A percentile compares a stretch with the other conserved stretches of the same genome.
Evolutionary conservation across 495 filamentous ascomycete species (phyloP).

Genomic region (Penicillium turbatum): DNA sequence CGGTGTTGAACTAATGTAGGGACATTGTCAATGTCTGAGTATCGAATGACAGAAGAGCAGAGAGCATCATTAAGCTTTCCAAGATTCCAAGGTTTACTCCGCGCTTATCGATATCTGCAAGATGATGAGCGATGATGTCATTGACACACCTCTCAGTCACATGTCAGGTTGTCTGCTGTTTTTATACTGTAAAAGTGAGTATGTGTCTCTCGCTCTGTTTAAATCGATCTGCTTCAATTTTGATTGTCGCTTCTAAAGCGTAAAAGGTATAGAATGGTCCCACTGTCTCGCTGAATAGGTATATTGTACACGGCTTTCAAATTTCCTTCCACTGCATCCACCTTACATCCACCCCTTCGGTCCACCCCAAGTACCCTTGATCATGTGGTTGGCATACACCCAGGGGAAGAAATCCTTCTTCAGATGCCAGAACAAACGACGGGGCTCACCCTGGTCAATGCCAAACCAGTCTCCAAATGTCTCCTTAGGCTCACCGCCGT

Average conservation of each 20-base stretch:
- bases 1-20: background rate
- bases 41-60: no score
- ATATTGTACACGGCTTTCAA: background rate
- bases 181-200: no score
- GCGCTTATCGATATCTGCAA: background rate
- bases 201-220: no score
- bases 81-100: background rate
- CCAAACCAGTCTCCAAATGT: slow-evolving; percentile 56
- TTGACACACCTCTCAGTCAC: background rate
- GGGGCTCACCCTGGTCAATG: slow-evolving; percentile 53
- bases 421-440: slow-evolving; percentile 56
- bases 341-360: slow-evolving; percentile 47
- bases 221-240: no score
- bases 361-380: slow-evolving; percentile 60
- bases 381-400: slow-evolving; percentile 57
- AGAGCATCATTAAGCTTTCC: background rate
- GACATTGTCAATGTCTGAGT: background rate
- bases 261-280: no score
- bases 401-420: slow-evolving; percentile 73
- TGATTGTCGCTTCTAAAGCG: no score
- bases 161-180: no score
- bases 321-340: background rate
- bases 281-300: background rate
- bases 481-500: slow-evolving; percentile 66
- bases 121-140: slow-evolving; percentile 9